phyloP scores from a whole-genome alignment of 306 rosid species.

The Betula pendula region DNA sequence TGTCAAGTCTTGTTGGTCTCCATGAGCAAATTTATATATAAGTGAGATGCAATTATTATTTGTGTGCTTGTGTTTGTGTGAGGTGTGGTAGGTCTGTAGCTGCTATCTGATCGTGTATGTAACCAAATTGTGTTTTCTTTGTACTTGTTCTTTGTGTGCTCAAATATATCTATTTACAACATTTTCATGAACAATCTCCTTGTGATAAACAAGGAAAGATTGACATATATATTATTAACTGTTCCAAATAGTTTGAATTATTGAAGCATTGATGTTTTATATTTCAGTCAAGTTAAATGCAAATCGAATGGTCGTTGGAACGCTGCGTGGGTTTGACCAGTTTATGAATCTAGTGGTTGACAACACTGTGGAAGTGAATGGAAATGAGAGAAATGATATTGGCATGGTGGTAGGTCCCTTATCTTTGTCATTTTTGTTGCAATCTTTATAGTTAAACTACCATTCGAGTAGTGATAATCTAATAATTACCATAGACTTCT shows the following conservation, averaged over 20 bases:
- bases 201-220: not conserved
- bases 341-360: slow-evolving; percentile 95
- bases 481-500: not conserved
- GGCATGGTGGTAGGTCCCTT: slow-evolving; percentile 95
- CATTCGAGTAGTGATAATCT: not conserved
- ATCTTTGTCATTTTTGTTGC: not conserved
- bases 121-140: no score
- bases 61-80: not conserved
- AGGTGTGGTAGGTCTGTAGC: not conserved
- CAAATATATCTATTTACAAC: not conserved
- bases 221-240: not conserved
- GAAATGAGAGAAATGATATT: slow-evolving; percentile 75
- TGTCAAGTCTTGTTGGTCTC: not conserved
- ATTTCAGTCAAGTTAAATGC: slow-evolving; percentile 86
- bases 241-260: not conserved
- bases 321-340: slow-evolving; percentile 93
- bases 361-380: slow-evolving; percentile 89
- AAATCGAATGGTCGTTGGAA: slow-evolving; percentile 88
- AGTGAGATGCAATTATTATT: not conserved
- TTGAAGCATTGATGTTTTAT: slow-evolving; percentile 4
- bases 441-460: not conserved
- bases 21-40: not conserved
- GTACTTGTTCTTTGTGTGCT: not conserved
- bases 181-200: not conserved
- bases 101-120: not conserved